phyloP scores from a whole-genome alignment of 192 early-diverging fungal species.

The Backusella parvicylindrica region DNA sequence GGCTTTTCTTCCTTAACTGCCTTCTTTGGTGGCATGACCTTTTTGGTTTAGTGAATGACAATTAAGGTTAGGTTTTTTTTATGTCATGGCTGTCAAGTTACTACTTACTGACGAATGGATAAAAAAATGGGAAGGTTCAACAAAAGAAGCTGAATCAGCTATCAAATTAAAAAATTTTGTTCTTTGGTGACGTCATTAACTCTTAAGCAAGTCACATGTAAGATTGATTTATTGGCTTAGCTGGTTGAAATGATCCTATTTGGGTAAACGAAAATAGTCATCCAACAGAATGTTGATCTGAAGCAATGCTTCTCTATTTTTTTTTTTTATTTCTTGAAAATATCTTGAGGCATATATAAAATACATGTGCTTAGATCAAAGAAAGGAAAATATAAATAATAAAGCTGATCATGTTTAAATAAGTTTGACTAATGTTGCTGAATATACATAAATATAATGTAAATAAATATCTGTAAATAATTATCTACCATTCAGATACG shows the following conservation, averaged over 20 bases:
- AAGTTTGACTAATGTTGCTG: too few relatives aligned
- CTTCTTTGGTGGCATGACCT: slow-evolving; percentile 83
- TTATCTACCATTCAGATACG: not conserved
- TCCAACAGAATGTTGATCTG: not conserved
- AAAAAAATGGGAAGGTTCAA: slow-evolving; percentile 1
- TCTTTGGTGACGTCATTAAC: not conserved
- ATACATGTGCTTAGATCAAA: not conserved
- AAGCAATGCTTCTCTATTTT: not conserved
- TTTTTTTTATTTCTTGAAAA: not conserved
- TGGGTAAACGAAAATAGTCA: not conserved
- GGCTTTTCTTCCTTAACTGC: slow-evolving; percentile 69
- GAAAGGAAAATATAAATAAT: not conserved
- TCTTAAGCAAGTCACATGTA: not conserved
- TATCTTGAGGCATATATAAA: not conserved
- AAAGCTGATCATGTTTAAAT: too few relatives aligned
- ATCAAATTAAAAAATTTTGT: not conserved
- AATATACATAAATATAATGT: too few relatives aligned
- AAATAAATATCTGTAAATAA: too few relatives aligned
- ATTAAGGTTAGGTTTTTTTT: not conserved
- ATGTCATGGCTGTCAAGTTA: not conserved
- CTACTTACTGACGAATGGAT: not conserved
- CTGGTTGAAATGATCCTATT: not conserved
- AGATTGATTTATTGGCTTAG: not conserved
- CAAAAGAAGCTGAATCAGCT: not conserved
- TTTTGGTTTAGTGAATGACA: not conserved